These are phyloP conservation scores for Thamnidium elegans DNA, from an alignment of 192 early-diverging fungal species.

Conservation along the genomic window DNA sequence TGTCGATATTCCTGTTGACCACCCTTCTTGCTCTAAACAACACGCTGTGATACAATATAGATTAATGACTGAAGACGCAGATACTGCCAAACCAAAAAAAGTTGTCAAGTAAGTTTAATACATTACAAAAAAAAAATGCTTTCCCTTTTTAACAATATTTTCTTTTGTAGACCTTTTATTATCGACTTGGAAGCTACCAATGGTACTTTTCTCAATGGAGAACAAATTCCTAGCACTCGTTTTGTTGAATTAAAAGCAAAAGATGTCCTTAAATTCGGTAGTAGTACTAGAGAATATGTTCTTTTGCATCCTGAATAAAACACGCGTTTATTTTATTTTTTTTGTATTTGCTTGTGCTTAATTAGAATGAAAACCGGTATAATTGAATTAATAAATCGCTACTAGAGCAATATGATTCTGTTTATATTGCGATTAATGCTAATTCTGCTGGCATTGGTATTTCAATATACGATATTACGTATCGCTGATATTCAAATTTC, in stretches of 20 bases:
- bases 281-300: conserved; percentile 89
- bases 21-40: conserved; percentile 92
- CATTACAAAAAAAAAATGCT: not conserved
- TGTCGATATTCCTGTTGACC: conserved; percentile 92
- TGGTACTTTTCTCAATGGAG: conserved; percentile 85
- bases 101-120: conserved; percentile 52
- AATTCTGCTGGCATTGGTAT: no score
- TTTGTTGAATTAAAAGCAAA: conserved; percentile 81
- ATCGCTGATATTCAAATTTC: no score
- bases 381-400: no score
- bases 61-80: conserved; percentile 52
- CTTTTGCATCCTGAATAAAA: conserved; percentile 52
- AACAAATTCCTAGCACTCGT: conserved; percentile 65
- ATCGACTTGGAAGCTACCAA: conserved; percentile 94
- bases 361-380: no score
- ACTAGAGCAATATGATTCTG: no score
- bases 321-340: not conserved
- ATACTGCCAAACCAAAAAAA: conserved; percentile 41
- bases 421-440: no score
- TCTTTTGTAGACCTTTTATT: conserved; percentile 73
- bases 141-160: not conserved
- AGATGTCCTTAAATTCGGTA: conserved; percentile 90
- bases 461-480: no score
- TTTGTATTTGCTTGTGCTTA: no score
- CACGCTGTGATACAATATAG: conserved; percentile 92